Conservation (phyloP, 2,329 filamentous ascomycete genomes). For the Trichoderma oligosporum region DNA sequence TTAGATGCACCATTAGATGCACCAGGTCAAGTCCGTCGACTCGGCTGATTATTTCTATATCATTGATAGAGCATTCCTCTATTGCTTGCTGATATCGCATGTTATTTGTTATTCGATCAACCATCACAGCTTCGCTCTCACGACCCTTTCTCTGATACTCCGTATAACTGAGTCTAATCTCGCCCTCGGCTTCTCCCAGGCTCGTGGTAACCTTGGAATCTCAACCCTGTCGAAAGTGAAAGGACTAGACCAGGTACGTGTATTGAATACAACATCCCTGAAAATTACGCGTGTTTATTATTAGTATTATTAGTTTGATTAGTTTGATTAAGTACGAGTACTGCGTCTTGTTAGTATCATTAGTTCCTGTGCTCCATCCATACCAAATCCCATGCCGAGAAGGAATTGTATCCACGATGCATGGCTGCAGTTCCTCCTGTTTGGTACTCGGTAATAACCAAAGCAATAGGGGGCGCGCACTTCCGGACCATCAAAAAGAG, state of each 20-base stretch:
- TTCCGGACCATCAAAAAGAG: neutral
- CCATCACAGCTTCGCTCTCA: too few relatives aligned
- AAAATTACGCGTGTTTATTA: neutral
- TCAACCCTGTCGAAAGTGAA: neutral
- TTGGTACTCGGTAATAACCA: neutral
- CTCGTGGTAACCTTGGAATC: neutral
- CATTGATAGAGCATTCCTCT: too few relatives aligned
- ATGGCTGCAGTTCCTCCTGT: constrained; percentile 8
- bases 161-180: too few relatives aligned
- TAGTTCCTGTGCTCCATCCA: neutral
- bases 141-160: too few relatives aligned
- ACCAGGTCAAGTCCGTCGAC: too few relatives aligned
- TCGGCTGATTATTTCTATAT: too few relatives aligned
- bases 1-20: too few relatives aligned
- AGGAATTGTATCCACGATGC: neutral
- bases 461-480: constrained; percentile 12
- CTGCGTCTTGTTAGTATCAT: neutral
- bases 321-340: too few relatives aligned
- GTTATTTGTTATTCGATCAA: too few relatives aligned
- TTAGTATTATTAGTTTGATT: too few relatives aligned
- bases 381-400: neutral
- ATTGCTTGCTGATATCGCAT: too few relatives aligned
- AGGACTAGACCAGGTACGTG: neutral
- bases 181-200: too few relatives aligned
- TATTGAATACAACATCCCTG: neutral